A percentile compares a stretch with the other conserved stretches of the same genome.
Evolutionary conservation across 345 rosid genomes (phyloP).

Genomic region (Eucalyptus pauciflora): DNA sequence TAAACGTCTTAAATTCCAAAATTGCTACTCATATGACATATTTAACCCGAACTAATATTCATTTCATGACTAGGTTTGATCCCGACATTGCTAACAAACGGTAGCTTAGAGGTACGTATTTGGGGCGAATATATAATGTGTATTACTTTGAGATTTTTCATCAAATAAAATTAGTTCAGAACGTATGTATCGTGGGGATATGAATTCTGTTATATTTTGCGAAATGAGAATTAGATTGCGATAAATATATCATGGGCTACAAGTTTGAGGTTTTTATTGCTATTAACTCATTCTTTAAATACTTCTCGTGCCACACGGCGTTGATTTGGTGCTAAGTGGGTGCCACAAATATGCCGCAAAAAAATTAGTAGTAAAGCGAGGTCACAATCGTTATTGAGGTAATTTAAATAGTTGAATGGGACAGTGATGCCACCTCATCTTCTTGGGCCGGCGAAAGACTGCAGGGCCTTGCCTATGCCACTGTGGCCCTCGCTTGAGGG

Average conservation of each 20-base stretch:
- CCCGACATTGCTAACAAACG: background rate
- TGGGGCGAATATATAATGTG: accelerated
- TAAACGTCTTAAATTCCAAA: background rate
- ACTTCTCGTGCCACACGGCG: background rate
- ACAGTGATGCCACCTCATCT: too few relatives aligned
- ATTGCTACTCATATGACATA: accelerated
- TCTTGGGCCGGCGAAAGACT: too few relatives aligned
- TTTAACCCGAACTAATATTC: background rate
- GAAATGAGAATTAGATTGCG: background rate
- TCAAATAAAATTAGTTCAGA: background rate
- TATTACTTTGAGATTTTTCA: background rate
- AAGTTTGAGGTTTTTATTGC: background rate
- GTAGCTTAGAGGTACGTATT: background rate
- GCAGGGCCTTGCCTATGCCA: too few relatives aligned
- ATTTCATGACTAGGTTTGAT: background rate
- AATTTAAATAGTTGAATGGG: too few relatives aligned
- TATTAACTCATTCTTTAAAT: background rate
- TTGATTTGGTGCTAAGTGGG: background rate
- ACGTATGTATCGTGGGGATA: accelerated
- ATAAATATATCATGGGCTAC: accelerated
- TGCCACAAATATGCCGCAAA: background rate
- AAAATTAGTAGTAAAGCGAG: background rate
- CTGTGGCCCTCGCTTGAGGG: too few relatives aligned
- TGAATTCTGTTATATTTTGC: background rate
- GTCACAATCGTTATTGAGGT: background rate